A percentile compares a stretch with the other conserved stretches of the same genome.
Conservation (phyloP, 148 eudicot genomes). For the Rhododendron ovatum region DNA sequence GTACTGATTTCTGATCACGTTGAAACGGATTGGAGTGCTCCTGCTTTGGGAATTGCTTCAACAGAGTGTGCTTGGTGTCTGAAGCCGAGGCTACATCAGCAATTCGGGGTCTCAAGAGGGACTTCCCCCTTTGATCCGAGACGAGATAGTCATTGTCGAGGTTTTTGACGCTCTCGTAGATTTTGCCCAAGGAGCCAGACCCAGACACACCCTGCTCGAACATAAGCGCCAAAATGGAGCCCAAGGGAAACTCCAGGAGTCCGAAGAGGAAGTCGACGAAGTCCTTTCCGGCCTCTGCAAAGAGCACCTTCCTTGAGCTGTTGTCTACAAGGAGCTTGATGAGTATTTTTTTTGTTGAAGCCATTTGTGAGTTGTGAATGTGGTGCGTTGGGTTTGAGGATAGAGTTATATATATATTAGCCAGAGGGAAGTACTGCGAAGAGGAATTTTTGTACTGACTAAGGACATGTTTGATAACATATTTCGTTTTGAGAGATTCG, state of each 20-base stretch:
- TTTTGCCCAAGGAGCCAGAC: background rate
- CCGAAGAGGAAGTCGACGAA: conserved; percentile 30
- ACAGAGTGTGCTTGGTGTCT: no score
- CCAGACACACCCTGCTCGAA: background rate
- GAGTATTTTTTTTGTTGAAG: background rate
- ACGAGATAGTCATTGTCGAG: background rate
- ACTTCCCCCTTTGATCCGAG: background rate
- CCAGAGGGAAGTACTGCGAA: no score
- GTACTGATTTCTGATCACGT: no score
- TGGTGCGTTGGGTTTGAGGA: no score
- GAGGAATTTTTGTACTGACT: no score
- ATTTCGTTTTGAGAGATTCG: no score
- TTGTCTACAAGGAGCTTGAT: conserved; percentile 25
- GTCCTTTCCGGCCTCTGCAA: conserved; percentile 11
- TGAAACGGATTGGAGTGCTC: no score
- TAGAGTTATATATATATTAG: no score
- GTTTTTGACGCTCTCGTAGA: conserved; percentile 2
- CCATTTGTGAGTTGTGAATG: background rate
- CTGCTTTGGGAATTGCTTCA: no score
- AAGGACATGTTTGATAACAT: no score
- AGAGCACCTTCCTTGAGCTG: conserved; percentile 6
- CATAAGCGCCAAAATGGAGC: conserved; percentile 5
- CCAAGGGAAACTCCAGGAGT: conserved; percentile 20
- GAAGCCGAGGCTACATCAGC: no score
- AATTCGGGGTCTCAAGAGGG: background rate